phyloP scores from a whole-genome alignment of 2,329 filamentous ascomycete species.

The Aspergillus sojae region DNA sequence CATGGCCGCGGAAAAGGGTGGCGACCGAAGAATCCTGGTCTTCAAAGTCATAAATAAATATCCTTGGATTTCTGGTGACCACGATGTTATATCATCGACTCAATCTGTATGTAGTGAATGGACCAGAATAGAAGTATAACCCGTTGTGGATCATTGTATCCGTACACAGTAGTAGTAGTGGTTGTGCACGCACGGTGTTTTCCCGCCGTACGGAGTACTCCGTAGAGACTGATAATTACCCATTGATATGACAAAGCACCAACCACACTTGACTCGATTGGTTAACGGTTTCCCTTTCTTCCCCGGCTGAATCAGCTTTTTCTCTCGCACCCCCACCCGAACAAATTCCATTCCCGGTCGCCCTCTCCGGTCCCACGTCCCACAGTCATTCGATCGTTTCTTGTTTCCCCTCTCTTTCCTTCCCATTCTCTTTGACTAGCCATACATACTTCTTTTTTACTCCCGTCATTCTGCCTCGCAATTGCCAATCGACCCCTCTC shows the following conservation, averaged over 20 bases:
- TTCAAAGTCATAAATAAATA: background rate
- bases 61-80: background rate
- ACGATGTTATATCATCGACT: background rate
- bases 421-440: constrained; percentile 2
- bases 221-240: background rate
- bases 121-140: background rate
- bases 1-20: constrained; percentile 8
- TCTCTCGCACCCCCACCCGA: constrained; percentile 8
- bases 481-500: constrained; percentile 7
- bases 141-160: background rate
- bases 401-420: constrained; percentile 6
- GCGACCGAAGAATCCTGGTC: background rate
- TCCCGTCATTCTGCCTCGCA: background rate
- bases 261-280: background rate
- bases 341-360: constrained; percentile 16
- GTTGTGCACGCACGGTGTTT: background rate
- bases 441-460: constrained; percentile 2
- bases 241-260: background rate
- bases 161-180: background rate
- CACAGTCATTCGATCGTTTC: constrained; percentile 14
- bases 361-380: constrained; percentile 15
- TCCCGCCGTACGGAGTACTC: background rate
- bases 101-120: background rate
- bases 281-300: background rate
- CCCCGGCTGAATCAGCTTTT: constrained; percentile 11